phyloP scores from a whole-genome alignment of 495 filamentous ascomycete species.

The Baudoinia panamericana region DNA sequence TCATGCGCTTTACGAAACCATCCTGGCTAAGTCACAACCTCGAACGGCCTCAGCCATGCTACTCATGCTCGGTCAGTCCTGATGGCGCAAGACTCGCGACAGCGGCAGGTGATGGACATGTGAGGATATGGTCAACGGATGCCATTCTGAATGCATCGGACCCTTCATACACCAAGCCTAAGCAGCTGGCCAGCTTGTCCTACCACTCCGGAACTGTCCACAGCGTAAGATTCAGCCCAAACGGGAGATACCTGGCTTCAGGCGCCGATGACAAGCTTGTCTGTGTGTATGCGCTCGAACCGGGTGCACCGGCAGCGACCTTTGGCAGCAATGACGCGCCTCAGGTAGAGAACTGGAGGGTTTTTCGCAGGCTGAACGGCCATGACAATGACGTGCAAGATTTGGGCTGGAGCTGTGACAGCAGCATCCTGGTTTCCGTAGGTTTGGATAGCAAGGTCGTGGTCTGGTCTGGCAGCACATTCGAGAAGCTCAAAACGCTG shows the following conservation, averaged over 20 bases:
- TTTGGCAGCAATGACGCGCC: slow-evolving; percentile 89
- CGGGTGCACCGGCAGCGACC: slow-evolving; percentile 56
- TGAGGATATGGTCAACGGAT: slow-evolving; percentile 93
- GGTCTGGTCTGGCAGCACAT: slow-evolving; percentile 93
- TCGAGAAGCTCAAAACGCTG: slow-evolving; percentile 91
- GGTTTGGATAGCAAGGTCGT: slow-evolving; percentile 96
- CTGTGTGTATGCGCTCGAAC: slow-evolving; percentile 84
- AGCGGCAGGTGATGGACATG: slow-evolving; percentile 91
- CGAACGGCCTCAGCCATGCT: slow-evolving; percentile 95
- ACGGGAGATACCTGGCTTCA: slow-evolving; percentile 83
- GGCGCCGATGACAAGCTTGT: slow-evolving; percentile 98
- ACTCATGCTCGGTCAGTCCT: slow-evolving; percentile 91
- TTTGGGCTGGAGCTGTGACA: slow-evolving; percentile 92
- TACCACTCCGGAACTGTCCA: slow-evolving; percentile 96
- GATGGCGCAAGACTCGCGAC: slow-evolving; percentile 85
- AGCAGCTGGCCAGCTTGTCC: slow-evolving; percentile 93
- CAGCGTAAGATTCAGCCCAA: slow-evolving; percentile 87
- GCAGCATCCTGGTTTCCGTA: slow-evolving; percentile 87
- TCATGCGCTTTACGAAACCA: slow-evolving; percentile 86
- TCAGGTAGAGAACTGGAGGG: slow-evolving; percentile 94
- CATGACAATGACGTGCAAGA: slow-evolving; percentile 99
- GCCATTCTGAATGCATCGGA: slow-evolving; percentile 72
- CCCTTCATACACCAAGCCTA: slow-evolving; percentile 55
- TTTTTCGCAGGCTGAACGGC: slow-evolving; percentile 77
- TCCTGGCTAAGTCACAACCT: slow-evolving; percentile 76